Base-by-base conservation (phyloP, 1,284 basidiomycete genomes). In the Salmacisia buchloeana region DNA sequence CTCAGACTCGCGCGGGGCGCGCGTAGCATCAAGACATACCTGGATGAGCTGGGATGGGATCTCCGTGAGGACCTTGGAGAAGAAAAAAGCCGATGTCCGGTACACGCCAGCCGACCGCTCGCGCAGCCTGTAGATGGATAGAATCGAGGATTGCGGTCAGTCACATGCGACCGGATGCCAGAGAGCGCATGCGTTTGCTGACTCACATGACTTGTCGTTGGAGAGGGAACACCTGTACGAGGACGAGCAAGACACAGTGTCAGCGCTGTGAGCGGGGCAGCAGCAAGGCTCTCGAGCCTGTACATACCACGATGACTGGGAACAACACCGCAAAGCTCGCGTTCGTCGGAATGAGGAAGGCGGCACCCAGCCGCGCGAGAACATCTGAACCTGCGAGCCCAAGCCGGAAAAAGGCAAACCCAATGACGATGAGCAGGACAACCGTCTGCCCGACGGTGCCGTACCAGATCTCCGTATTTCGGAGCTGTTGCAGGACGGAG, bases 281-380 rank as follows among this genome's bases (percentile, higher is more conserved):
- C 39, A 43, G 15, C 18, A 5, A 18, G 3, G 39, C 39, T 43
- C 15, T 43, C 3, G 5, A 6, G 39, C 39, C 4, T 18, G 3
- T 5, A 43, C 39, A n/a, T 18, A 43, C 39, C 57, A 66, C 62
- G n/a, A 72, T 52, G 18, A 72, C 68, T 2, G 72, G 71, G n/a
- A 69, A 68, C 2, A 71, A 63, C 1, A 68, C 68, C 1, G 62
- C 64, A 25, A 70, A 71, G 0, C 64, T 63, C 0, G 68, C 65
- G 46, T 72, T 72, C 63, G 69, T 65, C 5, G 69, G 69, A 13
- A 73, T 45, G 60, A 72, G 67, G 63, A 73, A 73, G 15, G 72
- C 65, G 1, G 66, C 68, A 18, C 72, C 72, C 43, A 73, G 61
- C 2, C 72, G 62, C 0, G 68, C 70, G 7, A 73, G 63, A 1